Conservation (phyloP, 805 yeast genomes). For the Nadsonia fulvescens region DNA sequence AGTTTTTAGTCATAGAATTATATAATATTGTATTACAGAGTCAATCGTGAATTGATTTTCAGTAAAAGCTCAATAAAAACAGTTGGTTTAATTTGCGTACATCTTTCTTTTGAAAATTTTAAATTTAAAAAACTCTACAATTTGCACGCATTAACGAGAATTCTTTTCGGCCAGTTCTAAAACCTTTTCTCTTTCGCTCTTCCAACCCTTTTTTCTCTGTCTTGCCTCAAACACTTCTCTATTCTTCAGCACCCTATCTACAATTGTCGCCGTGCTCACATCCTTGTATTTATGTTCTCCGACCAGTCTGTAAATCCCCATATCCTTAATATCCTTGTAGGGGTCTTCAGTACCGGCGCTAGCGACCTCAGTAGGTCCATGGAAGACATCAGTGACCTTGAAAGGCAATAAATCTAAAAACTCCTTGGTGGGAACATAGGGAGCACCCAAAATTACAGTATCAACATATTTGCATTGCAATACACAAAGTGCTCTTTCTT, state of each 20-base stretch:
- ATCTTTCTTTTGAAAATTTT: too few relatives aligned
- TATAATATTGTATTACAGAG: too few relatives aligned
- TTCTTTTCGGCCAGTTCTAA: constrained; percentile 14
- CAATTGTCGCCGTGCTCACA: constrained; percentile 54
- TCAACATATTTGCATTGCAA: constrained; percentile 77
- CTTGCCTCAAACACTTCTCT: constrained; percentile 65
- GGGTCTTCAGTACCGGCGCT: constrained; percentile 21
- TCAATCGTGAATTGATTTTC: too few relatives aligned
- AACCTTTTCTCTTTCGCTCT: constrained; percentile 33
- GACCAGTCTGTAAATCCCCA: constrained; percentile 24
- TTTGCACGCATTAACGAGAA: too few relatives aligned
- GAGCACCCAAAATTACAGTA: constrained; percentile 57
- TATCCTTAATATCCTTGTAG: constrained; percentile 20
- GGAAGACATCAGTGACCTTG: constrained; percentile 27
- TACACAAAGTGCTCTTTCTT: constrained; percentile 75
- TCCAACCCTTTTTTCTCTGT: constrained; percentile 75
- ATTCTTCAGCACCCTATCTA: constrained; percentile 52
- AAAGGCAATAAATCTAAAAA: constrained; percentile 26
- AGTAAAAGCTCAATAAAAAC: too few relatives aligned
- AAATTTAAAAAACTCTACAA: too few relatives aligned
- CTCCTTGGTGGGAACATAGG: constrained; percentile 27
- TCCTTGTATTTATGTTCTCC: constrained; percentile 42
- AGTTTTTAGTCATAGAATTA: too few relatives aligned
- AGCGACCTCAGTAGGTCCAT: constrained; percentile 37
- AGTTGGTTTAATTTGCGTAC: too few relatives aligned